Percentiles rank a stretch among this genome's conserved stretches.
Conservation (phyloP, 257 asterid genomes). For the Ajuga chamaepitys region DNA sequence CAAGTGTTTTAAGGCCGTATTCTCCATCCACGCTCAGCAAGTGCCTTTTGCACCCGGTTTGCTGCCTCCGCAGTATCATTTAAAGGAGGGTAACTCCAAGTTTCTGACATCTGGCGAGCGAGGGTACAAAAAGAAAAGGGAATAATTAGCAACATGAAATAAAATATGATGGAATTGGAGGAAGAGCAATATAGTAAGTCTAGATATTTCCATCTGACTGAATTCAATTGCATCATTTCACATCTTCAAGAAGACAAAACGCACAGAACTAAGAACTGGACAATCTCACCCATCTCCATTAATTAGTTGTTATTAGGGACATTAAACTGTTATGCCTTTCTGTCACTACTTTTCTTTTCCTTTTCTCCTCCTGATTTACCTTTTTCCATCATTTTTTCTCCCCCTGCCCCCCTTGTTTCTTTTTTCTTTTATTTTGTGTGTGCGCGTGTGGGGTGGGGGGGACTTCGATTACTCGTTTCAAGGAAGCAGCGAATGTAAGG, state of each 20-base stretch:
- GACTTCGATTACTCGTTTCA: background rate
- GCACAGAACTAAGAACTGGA: background rate
- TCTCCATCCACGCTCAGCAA: constrained; percentile 89
- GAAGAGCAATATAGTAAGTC: background rate
- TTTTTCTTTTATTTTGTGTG: background rate
- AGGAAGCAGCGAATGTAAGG: no score
- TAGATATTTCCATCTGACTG: background rate
- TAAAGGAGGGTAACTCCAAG: constrained; percentile 98
- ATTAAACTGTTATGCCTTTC: background rate
- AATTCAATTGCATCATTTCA: background rate
- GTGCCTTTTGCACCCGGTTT: constrained; percentile 63
- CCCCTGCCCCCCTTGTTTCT: no score
- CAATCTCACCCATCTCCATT: no score
- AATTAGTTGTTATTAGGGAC: no score
- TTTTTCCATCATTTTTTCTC: no score
- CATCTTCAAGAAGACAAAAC: no score
- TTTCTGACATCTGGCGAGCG: constrained; percentile 95
- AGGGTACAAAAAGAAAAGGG: constrained; percentile 10
- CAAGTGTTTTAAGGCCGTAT: constrained; percentile 40
- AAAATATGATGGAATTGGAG: background rate
- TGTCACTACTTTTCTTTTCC: background rate
- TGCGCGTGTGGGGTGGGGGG: background rate
- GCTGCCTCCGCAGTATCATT: constrained; percentile 85
- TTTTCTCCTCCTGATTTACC: no score
- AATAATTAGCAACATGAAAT: background rate